These are phyloP conservation scores for Alternaria sp. DNA, from an alignment of 2,329 filamentous ascomycete genomes.

Conservation along the genomic window DNA sequence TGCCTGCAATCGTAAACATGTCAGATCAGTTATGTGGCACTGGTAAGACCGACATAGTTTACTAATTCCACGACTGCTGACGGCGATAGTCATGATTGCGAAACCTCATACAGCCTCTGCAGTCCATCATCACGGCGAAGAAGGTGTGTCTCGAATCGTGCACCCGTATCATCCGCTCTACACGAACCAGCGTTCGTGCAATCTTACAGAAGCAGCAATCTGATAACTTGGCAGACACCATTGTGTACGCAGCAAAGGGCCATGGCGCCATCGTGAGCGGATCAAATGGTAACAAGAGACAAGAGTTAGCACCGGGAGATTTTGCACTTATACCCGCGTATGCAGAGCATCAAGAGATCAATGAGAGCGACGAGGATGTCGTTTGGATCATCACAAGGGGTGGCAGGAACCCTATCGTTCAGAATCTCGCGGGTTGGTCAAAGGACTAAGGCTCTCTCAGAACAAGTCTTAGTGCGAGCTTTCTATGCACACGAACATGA, in stretches of 20 bases:
- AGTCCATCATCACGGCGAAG: constrained; percentile 74
- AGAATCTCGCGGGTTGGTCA: constrained; percentile 68
- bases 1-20: constrained; percentile 68
- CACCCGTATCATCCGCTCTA: not conserved
- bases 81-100: constrained; percentile 65
- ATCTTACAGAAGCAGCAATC: not conserved
- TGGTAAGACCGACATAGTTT: constrained; percentile 55
- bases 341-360: constrained; percentile 75
- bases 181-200: not conserved
- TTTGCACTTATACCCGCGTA: constrained; percentile 75
- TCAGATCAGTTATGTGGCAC: constrained; percentile 73
- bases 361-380: constrained; percentile 69
- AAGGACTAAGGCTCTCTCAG: constrained; percentile 19
- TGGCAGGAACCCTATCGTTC: constrained; percentile 67
- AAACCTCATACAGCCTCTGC: constrained; percentile 68
- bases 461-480: not conserved
- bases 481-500: not conserved
- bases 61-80: constrained; percentile 3
- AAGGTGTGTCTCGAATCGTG: constrained; percentile 59
- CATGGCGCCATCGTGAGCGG: constrained; percentile 67
- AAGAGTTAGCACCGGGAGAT: constrained; percentile 69
- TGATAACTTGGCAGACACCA: constrained; percentile 62
- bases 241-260: constrained; percentile 71
- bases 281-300: constrained; percentile 61
- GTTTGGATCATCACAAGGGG: constrained; percentile 72